These are phyloP conservation scores for Phytophthora citricola DNA, from an alignment of 352 stramenopile genomes.

Conservation along the genomic window DNA sequence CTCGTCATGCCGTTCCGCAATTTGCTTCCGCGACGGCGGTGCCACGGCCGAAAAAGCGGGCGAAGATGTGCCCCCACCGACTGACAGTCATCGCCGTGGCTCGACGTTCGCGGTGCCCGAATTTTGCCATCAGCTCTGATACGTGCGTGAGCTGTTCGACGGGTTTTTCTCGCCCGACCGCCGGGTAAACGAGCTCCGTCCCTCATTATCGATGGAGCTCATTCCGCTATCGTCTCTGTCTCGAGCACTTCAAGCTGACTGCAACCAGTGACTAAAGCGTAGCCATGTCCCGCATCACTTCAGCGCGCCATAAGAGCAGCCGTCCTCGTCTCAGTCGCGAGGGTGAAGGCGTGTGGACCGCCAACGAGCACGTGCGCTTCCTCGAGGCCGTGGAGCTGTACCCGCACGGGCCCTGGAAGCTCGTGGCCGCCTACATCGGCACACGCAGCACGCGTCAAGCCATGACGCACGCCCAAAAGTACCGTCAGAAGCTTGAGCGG, in stretches of 20 bases:
- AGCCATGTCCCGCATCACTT: conserved; percentile 4
- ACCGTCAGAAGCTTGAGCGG: conserved; percentile 52
- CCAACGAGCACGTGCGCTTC: conserved; percentile 52
- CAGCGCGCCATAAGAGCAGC: conserved; percentile 14
- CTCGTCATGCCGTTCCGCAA: neutral
- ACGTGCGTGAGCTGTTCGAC: conserved; percentile 15
- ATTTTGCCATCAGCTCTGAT: conserved; percentile 22
- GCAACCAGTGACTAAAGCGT: conserved; percentile 4
- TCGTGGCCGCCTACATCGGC: conserved; percentile 51
- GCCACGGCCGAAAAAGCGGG: conserved; percentile 4
- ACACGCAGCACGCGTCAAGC: conserved; percentile 55
- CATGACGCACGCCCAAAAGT: conserved; percentile 58
- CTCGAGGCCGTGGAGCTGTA: conserved; percentile 53
- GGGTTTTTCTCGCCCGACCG: neutral
- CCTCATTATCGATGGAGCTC: neutral
- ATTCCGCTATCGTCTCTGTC: conserved; percentile 19
- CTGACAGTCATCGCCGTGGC: conserved; percentile 21
- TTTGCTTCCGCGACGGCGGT: neutral
- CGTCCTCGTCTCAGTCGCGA: conserved; percentile 41
- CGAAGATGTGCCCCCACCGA: conserved; percentile 8
- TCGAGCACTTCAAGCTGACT: neutral
- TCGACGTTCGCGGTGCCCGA: conserved; percentile 1
- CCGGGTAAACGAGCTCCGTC: too few relatives aligned
- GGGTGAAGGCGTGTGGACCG: conserved; percentile 49
- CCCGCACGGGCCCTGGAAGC: conserved; percentile 61